Evolutionary conservation across 1,284 basidiomycete species (phyloP), one percentile per base, ranked within the genome.

Genomic region (Flammula alnicola): DNA sequence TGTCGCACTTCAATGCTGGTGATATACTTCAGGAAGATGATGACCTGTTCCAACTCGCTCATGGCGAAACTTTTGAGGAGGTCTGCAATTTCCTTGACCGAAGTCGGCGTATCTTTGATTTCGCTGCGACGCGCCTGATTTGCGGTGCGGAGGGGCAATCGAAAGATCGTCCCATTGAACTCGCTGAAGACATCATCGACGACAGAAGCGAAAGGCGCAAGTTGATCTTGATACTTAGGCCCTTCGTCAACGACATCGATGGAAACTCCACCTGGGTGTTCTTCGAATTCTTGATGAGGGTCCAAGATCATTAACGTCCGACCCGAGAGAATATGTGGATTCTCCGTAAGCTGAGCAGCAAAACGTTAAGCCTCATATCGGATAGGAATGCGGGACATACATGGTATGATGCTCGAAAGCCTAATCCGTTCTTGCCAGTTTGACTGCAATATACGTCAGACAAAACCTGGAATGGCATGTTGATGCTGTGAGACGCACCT

Each of bases 361-460:
- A 38, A 12, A 16, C n/a, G 11, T 14, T 29, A 16, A 38, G 29
- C 8, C 5, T 42, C 1, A 41, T 25, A 27, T 20, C 16, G 11
- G 11, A 5, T 19, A 23, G 19, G 19, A 22, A 36, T 36, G 22
- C 20, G 25, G 3, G 10, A 10, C 74, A 14, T 63, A 78, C 77
- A 58, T 80, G 77, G 54, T 78, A 79, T 29, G 69, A 74, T 0
- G 75, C 72, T 10, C 77, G 63, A 50, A 79, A 77, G 0, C 78
- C 78, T 8, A 79, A 65, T 0, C 78, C 78, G 52, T 75, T 78
- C 55, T 80, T 80, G 19, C 78, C 78, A 4, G 75, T 79, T 63
- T 76, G 78, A 0, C 77, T 78, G 42, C n/a, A n/a, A n/a, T n/a
- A n/a, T 12, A 29, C 5, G 10, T 45, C 12, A 29, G 17, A 32